Percentiles rank a stretch among this genome's conserved stretches.
Evolutionary conservation across 495 filamentous ascomycete species (phyloP).

Genomic region (Penicillium psychrofluorescens): DNA sequence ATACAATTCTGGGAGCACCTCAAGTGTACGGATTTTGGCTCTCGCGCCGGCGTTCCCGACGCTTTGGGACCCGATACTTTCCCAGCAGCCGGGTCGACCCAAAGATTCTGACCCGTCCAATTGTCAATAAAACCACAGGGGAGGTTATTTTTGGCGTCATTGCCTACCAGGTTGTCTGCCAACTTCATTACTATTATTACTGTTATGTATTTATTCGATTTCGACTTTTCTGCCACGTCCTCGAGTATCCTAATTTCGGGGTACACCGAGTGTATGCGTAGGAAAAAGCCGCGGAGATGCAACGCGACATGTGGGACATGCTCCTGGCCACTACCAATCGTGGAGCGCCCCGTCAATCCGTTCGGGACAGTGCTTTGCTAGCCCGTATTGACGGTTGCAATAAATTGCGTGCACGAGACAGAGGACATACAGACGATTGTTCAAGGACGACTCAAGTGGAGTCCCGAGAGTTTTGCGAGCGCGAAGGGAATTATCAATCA

Average conservation of each 20-base stretch:
- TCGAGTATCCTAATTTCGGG: background rate
- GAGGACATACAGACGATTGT: no score
- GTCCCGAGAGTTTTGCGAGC: no score
- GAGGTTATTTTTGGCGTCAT: slow-evolving; percentile 4
- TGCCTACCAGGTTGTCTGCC: background rate
- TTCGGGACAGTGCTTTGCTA: no score
- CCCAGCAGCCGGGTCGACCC: slow-evolving; percentile 16
- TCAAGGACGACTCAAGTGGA: no score
- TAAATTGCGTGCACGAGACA: no score
- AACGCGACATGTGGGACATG: no score
- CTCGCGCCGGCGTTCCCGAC: slow-evolving; percentile 18
- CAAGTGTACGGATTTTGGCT: slow-evolving; percentile 4
- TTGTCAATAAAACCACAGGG: slow-evolving; percentile 7
- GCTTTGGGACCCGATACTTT: slow-evolving; percentile 17
- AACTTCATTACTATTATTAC: background rate
- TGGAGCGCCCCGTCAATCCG: no score
- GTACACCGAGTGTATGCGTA: slow-evolving; percentile 8
- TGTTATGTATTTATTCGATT: background rate
- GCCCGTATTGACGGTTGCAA: no score
- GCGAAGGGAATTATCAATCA: no score
- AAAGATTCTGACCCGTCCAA: slow-evolving; percentile 12
- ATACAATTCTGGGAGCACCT: background rate
- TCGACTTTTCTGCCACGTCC: background rate
- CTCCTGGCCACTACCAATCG: no score
- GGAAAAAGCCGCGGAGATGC: no score